Percentiles rank a stretch among this genome's conserved stretches.
Conservation (phyloP, 2,329 filamentous ascomycete genomes). For the Rhynchosporium secalis region DNA sequence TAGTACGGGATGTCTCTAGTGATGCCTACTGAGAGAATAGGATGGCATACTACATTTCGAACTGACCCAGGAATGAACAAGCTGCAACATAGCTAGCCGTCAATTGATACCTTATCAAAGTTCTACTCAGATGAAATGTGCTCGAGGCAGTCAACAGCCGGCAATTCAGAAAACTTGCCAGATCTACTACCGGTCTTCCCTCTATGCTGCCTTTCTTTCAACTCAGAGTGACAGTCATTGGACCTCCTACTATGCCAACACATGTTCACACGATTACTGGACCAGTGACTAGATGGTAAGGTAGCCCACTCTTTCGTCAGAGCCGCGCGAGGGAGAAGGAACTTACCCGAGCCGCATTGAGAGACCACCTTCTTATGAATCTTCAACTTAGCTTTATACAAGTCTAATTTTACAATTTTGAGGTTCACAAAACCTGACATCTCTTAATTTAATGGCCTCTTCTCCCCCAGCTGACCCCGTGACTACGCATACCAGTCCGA, state of each 20-base stretch:
- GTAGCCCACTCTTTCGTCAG: not conserved
- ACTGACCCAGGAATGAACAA: no score
- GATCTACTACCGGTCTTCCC: not conserved
- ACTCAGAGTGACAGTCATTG: constrained; percentile 8
- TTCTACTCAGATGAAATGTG: not conserved
- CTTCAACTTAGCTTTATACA: not conserved
- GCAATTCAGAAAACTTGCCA: not conserved
- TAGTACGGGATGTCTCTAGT: not conserved
- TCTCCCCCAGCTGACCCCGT: constrained; percentile 10
- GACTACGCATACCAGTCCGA: constrained; percentile 13
- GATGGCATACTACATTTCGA: not conserved
- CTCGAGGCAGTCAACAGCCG: not conserved
- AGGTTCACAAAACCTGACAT: not conserved
- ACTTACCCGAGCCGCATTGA: constrained; percentile 12
- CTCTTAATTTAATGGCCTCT: constrained; percentile 10
- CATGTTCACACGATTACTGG: constrained; percentile 2
- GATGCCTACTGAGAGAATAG: not conserved
- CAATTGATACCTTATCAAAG: not conserved
- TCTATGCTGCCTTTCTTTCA: constrained; percentile 4
- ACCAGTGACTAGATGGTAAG: not conserved
- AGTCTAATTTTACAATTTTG: not conserved
- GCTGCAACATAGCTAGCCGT: not conserved
- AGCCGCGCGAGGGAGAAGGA: no score
- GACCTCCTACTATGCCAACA: constrained; percentile 9
- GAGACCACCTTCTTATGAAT: constrained; percentile 4